These are phyloP conservation scores for Fraxinus greggii DNA, from an alignment of 305 asterid genomes.

Conservation along the genomic window DNA sequence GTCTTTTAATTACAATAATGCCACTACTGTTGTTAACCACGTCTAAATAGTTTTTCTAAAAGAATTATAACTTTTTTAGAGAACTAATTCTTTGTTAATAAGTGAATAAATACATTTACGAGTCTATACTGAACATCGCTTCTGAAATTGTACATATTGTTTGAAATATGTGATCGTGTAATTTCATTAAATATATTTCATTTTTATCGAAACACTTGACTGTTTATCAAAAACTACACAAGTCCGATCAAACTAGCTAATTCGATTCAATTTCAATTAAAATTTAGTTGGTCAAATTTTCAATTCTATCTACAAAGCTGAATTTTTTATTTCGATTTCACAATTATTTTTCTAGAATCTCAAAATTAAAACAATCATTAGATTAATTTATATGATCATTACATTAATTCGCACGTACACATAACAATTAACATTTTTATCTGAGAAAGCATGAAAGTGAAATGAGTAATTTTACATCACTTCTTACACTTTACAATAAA, in stretches of 20 bases:
- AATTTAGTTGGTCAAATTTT: neutral
- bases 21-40: neutral
- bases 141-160: neutral
- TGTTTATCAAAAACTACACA: neutral
- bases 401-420: neutral
- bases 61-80: neutral
- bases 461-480: neutral
- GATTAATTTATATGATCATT: neutral
- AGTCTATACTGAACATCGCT: neutral
- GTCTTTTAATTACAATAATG: conserved; percentile 3
- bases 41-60: neutral
- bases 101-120: neutral
- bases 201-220: neutral
- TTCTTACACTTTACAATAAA: neutral
- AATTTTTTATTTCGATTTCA: neutral
- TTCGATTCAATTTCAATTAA: neutral
- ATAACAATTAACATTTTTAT: neutral
- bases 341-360: neutral
- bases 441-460: neutral
- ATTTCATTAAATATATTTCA: neutral
- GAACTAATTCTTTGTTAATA: neutral
- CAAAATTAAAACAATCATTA: neutral
- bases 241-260: neutral
- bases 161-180: neutral
- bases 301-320: neutral